Base-by-base conservation (phyloP, 2,329 filamentous ascomycete species). In the Fusarium phyllophilum region DNA sequence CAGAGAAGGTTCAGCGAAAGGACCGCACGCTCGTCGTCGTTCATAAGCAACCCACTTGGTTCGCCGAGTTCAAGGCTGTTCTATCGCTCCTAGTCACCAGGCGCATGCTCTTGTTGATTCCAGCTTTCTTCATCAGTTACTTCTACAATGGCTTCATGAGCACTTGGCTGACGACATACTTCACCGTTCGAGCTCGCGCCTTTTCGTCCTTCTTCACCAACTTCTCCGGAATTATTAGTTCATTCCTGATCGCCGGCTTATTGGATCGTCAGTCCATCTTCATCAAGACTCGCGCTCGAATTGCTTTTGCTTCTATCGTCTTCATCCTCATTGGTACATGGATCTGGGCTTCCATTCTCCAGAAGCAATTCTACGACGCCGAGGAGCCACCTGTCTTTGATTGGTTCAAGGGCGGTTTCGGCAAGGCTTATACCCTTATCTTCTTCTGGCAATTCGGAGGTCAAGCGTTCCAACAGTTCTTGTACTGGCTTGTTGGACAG, bases 361-460 rank as follows among this genome's bases (percentile, higher is more conserved):
- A 74, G 41, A 74, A 74, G 20, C 61, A 73, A 22, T 74, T 74
- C 7, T 74, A 73, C 24, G 70, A 73, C 1, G 66, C 61, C 3
- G 44, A 42, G 12, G 57, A 70, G 17, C 58, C 70, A 4, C 70
- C 70, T 7, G 66, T 73, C 2, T 63, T 67, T 44, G 71, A 74
- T 24, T 75, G 73, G 73, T 70, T 73, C 41, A 68, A 73, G 42
- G 73, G 72, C 3, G 69, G 72, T 4, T 75, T 75, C 17, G 69
- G 69, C 41, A 73, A 73, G 42, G 34, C 73, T 3, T 75, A 75
- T 26, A 44, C 69, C 18, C 26, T 75, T 2, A 69, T 75, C 15
- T 75, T 75, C 24, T 75, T 75, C 66, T 75, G 73, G 73, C 66
- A 75, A 3, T 75, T 75, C 8, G 72, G 68, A 6, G 72, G 73